Evolutionary conservation across 257 asterid genomes (phyloP).

Genomic region (Scutellaria minor): DNA sequence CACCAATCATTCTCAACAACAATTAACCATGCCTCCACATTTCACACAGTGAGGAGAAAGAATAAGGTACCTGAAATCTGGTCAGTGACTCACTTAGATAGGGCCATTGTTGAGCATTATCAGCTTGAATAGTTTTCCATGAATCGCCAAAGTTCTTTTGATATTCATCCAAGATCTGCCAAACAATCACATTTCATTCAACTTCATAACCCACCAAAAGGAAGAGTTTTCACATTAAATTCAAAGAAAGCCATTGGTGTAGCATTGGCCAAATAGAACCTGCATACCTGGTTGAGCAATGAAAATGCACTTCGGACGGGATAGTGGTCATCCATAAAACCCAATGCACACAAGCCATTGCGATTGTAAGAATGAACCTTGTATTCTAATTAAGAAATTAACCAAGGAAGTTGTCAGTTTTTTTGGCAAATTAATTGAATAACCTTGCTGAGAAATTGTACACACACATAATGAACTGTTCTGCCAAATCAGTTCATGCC

Average conservation of each 20-base stretch:
- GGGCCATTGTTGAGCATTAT: constrained; percentile 75
- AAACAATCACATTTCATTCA: constrained; percentile 17
- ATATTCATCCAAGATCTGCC: constrained; percentile 86
- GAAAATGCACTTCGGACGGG: constrained; percentile 96
- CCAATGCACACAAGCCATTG: constrained; percentile 84
- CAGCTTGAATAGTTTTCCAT: constrained; percentile 72
- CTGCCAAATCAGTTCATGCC: not conserved
- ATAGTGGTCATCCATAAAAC: constrained; percentile 91
- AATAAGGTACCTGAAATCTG: constrained; percentile 55
- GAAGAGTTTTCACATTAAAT: constrained; percentile 1
- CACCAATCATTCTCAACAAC: constrained; percentile 5
- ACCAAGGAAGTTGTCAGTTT: constrained; percentile 12
- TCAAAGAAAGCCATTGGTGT: not conserved
- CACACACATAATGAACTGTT: not conserved
- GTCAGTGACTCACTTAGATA: constrained; percentile 69
- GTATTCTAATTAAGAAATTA: constrained; percentile 55
- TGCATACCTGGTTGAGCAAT: constrained; percentile 75
- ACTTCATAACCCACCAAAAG: constrained; percentile 1
- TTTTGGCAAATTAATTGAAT: not conserved
- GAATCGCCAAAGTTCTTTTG: constrained; percentile 84
- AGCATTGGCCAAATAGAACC: constrained; percentile 4
- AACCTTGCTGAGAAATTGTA: constrained; percentile 11
- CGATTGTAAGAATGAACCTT: constrained; percentile 81
- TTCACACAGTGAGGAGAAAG: constrained; percentile 3
- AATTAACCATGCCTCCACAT: not conserved